Evolutionary conservation across 1,284 basidiomycete species (phyloP), one percentile per base, ranked within the genome.

Genomic region (Cryptococcus amylolentus): DNA sequence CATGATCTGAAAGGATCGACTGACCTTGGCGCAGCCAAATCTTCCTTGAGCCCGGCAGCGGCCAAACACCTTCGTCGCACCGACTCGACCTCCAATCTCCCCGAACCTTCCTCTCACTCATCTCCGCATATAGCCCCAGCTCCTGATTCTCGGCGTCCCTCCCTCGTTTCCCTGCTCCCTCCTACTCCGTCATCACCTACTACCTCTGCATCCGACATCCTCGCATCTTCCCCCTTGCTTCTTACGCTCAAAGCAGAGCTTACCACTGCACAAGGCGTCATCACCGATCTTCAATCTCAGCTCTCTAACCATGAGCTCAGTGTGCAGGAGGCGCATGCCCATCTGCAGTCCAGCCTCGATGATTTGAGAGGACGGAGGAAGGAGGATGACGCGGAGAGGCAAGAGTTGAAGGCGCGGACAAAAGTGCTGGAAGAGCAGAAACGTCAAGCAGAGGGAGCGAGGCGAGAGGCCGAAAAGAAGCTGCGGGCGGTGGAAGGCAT

Each of bases 391-490:
- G 80, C 81, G 3, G 83, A 84, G 27, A 84, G 89, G 53, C 77
- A 83, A 28, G 91, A 96, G 70, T 79, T 91, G 55, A 94, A 92
- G 73, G 75, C 83, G 20, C 84, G 86, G 52, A 89, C 88, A 51
- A 94, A 94, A 76, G 77, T 81, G 0, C 80, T 96, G 7, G 94
- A 98, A 67, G 94, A 98, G 69, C 81, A 85, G 57, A 91, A 89
- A 77, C 86, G 94, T 41, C 80, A 81, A 47, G 89, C 92, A 5
- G 94, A 97, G 73, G 80, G 83, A 50, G 77, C 81, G 52, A 87
- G 86, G 69, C 82, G 86, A 47, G 92, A 97, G 41, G 89, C 88
- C 2, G 94, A 97, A 77, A 91, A 90, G 79, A 86, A 86, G 62
- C 80, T 95, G 56, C 88, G 87, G 65, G 80, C 82, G 16, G 85